Base-by-base conservation (phyloP, 2,329 filamentous ascomycete genomes). In the Tympanopsis confertula region DNA sequence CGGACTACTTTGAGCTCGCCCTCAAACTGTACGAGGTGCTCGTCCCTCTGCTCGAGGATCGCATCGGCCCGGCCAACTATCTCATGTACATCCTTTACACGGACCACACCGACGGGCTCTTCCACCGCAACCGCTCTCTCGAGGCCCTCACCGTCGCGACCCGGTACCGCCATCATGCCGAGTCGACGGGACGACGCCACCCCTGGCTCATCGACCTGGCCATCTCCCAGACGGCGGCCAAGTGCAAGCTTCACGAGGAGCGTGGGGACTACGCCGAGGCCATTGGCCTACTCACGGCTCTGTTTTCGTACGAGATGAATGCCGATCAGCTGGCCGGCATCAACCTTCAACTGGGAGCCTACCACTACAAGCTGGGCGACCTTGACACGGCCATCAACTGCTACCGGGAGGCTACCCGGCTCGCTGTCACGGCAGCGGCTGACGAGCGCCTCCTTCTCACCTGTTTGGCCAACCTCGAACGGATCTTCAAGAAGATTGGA, bases 381-480 rank as follows among this genome's bases (percentile, higher is more conserved):
- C 39, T 48, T 5, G 28, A 44, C n/a, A 43, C 46, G 13, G 53
- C 54, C n/a, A 47, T 56, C 2, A 37, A 45, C 14, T 51, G 48
- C 30, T 57, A 53, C 35, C 45, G 50, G 19, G 45, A 52, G 37
- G 54, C 54, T 13, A 51, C 50, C 4, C 44, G 45, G 3, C 46
- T 57, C 13, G 52, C 52, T 5, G 36, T 52, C 3, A 43, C 45
- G 13, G 42, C 46, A 14, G 50, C 51, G 28, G 49, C 47, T 7
- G 55, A 58, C 36, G 53, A 56, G 42, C 50, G 55, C 17, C 43
- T 56, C 13, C 44, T 53, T 14, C 46, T 50, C 35, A 52, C 52
- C 4, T 53, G 52, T n/a, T 42, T 58, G n/a, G 50, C 52, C 13
- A 58, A 58, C 39, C 45, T 58, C 17, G 55, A 58, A 37, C 49